Base-by-base conservation (phyloP, 2,329 filamentous ascomycete species). In the Alternaria sp. region DNA sequence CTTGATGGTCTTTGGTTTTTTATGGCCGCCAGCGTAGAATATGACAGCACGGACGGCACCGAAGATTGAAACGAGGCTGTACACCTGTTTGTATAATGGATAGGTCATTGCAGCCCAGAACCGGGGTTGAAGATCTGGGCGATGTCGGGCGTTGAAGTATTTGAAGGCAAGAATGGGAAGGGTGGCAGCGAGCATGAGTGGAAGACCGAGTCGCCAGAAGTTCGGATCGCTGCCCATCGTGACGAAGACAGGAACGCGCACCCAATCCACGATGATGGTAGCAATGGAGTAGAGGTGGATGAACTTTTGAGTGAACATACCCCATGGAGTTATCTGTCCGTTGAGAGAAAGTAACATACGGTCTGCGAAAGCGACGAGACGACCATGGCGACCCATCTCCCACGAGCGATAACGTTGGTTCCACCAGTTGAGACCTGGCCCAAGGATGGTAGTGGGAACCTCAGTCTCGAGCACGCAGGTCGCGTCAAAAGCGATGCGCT, bases 371-470 rank as follows among this genome's bases (percentile, higher is more conserved):
- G 60, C 62, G 29, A 67, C 34, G n/a, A 67, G 60, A 11, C 60
- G 60, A 14, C 62, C 62, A 29, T 67, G 64, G 13, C 62, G 62
- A 13, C 64, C 64, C 64, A 67, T 67, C 26, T 67, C 64, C 64
- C 64, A 67, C 0, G 62, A 63, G 7, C 55, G 50, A 10, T 58
- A 42, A 9, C 64, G 60, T 40, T 65, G 64, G 24, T 65, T 65
- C 44, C 56, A 67, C 62, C 64, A 65, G 21, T 65, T 65, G 26
- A 67, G 60, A 10, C 62, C 64, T 3, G 54, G 60, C 2, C 65
- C 62, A 37, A 67, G 48, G 48, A 67, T 48, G 2, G 65, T 65
- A 4, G 62, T 65, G 2, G 65, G 62, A 3, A 63, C 65, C 54
- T 67, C 65, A 4, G 65, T 67, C 39, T 56, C 65, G 11, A 67